These are phyloP conservation scores for Wickerhamomyces bovis DNA, from an alignment of 805 yeast genomes.

Conservation along the genomic window DNA sequence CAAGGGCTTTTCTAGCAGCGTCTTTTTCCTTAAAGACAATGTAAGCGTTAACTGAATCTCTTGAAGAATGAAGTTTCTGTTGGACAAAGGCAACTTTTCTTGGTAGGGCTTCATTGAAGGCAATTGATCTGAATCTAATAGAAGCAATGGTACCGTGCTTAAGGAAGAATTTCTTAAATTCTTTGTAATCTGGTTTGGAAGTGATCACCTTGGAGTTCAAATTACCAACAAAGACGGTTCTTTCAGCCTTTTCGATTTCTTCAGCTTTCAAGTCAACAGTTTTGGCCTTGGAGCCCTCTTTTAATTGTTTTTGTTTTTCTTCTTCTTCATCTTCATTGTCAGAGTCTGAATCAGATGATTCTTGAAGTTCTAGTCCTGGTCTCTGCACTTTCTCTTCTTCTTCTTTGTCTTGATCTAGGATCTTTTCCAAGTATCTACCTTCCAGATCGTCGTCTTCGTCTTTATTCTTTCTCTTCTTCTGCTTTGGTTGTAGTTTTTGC, in stretches of 20 bases:
- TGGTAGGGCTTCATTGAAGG: constrained; percentile 82
- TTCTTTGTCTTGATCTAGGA: constrained; percentile 32
- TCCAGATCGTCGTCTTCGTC: constrained; percentile 45
- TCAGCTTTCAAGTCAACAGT: constrained; percentile 54
- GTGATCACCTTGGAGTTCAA: constrained; percentile 60
- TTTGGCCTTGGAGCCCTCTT: constrained; percentile 24
- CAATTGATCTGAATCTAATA: constrained; percentile 85
- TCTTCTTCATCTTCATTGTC: constrained; percentile 23
- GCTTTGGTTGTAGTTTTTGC: constrained; percentile 22
- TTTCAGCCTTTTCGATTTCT: constrained; percentile 78
- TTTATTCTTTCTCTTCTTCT: constrained; percentile 18
- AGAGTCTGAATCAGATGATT: constrained; percentile 23
- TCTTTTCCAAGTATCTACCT: constrained; percentile 44
- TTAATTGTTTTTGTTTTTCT: constrained; percentile 16
- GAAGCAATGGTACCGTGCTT: constrained; percentile 47
- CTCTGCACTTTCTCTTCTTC: constrained; percentile 28
- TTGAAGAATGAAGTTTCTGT: constrained; percentile 66
- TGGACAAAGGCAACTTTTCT: constrained; percentile 86
- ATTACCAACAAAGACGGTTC: constrained; percentile 86
- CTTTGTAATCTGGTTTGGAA: constrained; percentile 52
- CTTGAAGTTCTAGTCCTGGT: constrained; percentile 17
- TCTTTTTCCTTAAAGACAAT: constrained; percentile 64
- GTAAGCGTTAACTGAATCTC: constrained; percentile 85
- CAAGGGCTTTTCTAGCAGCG: constrained; percentile 35
- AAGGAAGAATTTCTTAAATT: constrained; percentile 58